A percentile compares a stretch with the other conserved stretches of the same genome.
These are phyloP conservation scores for Aureobasidium sp. DNA, from an alignment of 2,329 filamentous ascomycete genomes.

Conservation along the genomic window DNA sequence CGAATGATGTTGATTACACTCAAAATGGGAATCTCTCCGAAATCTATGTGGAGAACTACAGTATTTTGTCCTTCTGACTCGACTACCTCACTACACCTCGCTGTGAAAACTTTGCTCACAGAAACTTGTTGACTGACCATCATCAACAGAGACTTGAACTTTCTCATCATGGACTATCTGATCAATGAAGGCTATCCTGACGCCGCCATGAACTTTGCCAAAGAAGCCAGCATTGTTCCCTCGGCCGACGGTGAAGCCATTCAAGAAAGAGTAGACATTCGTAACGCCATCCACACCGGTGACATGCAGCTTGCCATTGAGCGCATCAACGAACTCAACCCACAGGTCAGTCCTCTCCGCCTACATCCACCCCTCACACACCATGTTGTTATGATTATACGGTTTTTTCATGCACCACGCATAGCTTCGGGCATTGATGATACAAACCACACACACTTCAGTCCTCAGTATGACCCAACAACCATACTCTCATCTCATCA, in stretches of 20 bases:
- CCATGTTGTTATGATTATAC: constrained; percentile 80
- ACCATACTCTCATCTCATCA: neutral
- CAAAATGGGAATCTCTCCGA: constrained; percentile 99
- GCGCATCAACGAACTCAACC: constrained; percentile 80
- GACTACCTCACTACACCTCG: constrained; percentile 17
- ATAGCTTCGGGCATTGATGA: constrained; percentile 83
- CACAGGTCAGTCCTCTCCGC: constrained; percentile 61
- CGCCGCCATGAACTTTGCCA: constrained; percentile 87
- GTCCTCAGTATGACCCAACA: constrained; percentile 73
- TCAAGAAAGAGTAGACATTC: constrained; percentile 70
- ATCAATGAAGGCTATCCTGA: constrained; percentile 92
- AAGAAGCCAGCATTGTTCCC: constrained; percentile 79
- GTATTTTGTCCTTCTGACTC: constrained; percentile 72
- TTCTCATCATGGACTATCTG: constrained; percentile 91
- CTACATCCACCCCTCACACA: constrained; percentile 14
- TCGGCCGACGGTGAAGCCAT: constrained; percentile 65
- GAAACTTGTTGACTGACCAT: constrained; percentile 19
- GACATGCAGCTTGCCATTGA: constrained; percentile 81
- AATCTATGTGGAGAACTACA: constrained; percentile 81
- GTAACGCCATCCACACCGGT: constrained; percentile 76
- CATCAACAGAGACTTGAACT: constrained; percentile 76
- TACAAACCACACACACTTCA: constrained; percentile 76
- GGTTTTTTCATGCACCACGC: constrained; percentile 99
- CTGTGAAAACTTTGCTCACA: constrained; percentile 19
- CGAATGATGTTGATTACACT: constrained; percentile 69